Percentiles rank a stretch among this genome's conserved stretches.
Conservation (phyloP, 148 eudicot genomes). For the Selenicereus undatus region DNA sequence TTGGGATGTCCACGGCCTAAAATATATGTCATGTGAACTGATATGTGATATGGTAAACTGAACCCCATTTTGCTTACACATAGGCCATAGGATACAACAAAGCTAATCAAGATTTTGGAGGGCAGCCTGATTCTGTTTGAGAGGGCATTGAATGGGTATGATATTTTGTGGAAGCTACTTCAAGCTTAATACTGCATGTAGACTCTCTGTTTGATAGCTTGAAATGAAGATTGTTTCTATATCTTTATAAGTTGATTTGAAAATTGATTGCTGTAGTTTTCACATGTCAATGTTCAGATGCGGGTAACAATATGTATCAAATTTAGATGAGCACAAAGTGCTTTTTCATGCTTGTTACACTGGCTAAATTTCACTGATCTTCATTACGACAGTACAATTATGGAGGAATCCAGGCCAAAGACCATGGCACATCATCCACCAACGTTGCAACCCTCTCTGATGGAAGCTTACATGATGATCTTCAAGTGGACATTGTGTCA, state of each 20-base stretch:
- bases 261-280: not conserved
- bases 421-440: constrained; percentile 37
- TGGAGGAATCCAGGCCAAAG: constrained; percentile 90
- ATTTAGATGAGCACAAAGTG: not conserved
- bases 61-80: not conserved
- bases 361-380: not conserved
- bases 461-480: constrained; percentile 35
- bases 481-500: constrained; percentile 72
- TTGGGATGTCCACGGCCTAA: not conserved
- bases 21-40: not conserved
- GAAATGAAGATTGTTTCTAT: not conserved
- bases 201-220: not conserved
- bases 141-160: not conserved
- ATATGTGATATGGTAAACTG: not conserved
- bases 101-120: not conserved
- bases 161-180: constrained; percentile 5
- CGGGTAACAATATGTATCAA: not conserved
- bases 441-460: constrained; percentile 31
- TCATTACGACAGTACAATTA: constrained; percentile 68
- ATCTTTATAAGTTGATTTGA: not conserved
- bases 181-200: not conserved
- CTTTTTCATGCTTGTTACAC: not conserved
- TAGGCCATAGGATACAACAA: not conserved
- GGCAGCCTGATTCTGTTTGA: not conserved
- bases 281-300: not conserved